phyloP scores from a whole-genome alignment of 1,284 basidiomycete species.

The Pulchroboletus neoregius region DNA sequence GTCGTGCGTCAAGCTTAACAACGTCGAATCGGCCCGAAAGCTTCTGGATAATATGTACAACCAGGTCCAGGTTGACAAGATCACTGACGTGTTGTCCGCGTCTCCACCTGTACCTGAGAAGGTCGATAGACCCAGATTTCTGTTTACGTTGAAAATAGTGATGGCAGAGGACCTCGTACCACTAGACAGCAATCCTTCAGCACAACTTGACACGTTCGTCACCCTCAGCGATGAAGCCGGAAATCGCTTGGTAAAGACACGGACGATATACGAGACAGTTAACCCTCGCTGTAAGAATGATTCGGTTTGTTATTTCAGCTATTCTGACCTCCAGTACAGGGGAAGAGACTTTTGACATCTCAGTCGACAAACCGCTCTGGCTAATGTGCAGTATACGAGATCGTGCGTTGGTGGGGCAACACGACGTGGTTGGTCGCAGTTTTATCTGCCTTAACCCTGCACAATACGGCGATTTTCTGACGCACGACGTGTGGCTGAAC shows the following conservation, averaged over 20 bases:
- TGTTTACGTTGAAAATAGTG: conserved; percentile 94
- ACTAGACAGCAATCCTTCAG: conserved; percentile 65
- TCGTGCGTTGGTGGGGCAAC: conserved; percentile 83
- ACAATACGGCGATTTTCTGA: conserved; percentile 84
- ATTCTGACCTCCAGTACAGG: conserved; percentile 41
- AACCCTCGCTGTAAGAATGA: conserved; percentile 78
- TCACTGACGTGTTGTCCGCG: conserved; percentile 62
- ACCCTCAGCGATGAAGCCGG: conserved; percentile 93
- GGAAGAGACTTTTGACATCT: conserved; percentile 97
- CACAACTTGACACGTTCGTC: conserved; percentile 85
- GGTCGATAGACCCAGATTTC: conserved; percentile 60
- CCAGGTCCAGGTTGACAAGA: conserved; percentile 87
- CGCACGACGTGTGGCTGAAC: conserved; percentile 91
- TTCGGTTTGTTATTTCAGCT: not conserved
- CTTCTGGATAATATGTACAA: conserved; percentile 93
- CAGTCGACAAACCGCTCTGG: conserved; percentile 88
- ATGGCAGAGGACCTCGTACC: conserved; percentile 82
- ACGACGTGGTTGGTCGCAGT: conserved; percentile 87
- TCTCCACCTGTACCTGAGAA: conserved; percentile 71
- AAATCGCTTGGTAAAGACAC: conserved; percentile 87
- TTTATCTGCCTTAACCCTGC: conserved; percentile 91
- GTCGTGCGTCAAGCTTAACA: conserved; percentile 97
- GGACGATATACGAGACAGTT: conserved; percentile 91
- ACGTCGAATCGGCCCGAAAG: conserved; percentile 88
- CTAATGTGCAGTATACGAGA: conserved; percentile 94